Conservation (phyloP, 768 basidiomycete genomes). For the Amanita pallidorosea region DNA sequence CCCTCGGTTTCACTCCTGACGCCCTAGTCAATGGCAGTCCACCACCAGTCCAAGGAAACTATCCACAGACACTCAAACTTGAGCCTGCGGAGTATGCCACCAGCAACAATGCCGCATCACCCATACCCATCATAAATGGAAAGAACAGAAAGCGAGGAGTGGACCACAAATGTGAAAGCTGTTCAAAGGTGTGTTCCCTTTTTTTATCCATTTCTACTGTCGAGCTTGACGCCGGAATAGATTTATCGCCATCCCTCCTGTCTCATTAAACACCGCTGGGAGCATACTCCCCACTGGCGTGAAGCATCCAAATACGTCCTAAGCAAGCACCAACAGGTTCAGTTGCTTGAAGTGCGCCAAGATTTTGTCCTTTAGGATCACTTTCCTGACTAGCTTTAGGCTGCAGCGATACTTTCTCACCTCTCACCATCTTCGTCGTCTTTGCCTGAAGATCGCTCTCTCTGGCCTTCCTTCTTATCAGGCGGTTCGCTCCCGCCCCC, state of each 20-base stretch:
- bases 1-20: neutral
- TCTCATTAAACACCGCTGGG: slow-evolving; percentile 97
- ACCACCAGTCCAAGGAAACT: neutral
- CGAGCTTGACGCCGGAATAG: slow-evolving; percentile 21
- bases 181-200: slow-evolving; percentile 66
- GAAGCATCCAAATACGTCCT: slow-evolving; percentile 84
- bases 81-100: slow-evolving; percentile 6
- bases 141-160: slow-evolving; percentile 70
- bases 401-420: slow-evolving; percentile 91
- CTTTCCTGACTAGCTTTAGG: slow-evolving; percentile 29
- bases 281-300: slow-evolving; percentile 93
- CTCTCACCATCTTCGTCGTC: slow-evolving; percentile 56
- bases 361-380: neutral
- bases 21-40: neutral
- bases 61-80: neutral
- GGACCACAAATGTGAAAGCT: slow-evolving; percentile 88
- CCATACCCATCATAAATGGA: slow-evolving; percentile 26
- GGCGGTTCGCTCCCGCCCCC: slow-evolving; percentile 57
- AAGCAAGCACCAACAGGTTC: slow-evolving; percentile 96
- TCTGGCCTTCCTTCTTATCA: slow-evolving; percentile 82
- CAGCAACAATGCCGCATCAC: slow-evolving; percentile 13
- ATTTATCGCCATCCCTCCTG: slow-evolving; percentile 90
- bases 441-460: slow-evolving; percentile 85
- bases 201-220: slow-evolving; percentile 5
- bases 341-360: slow-evolving; percentile 69